Evolutionary conservation across 2,329 filamentous ascomycete genomes (phyloP), one percentile per base, ranked within the genome.

Genomic region (Amesomyces nigricolor): DNA sequence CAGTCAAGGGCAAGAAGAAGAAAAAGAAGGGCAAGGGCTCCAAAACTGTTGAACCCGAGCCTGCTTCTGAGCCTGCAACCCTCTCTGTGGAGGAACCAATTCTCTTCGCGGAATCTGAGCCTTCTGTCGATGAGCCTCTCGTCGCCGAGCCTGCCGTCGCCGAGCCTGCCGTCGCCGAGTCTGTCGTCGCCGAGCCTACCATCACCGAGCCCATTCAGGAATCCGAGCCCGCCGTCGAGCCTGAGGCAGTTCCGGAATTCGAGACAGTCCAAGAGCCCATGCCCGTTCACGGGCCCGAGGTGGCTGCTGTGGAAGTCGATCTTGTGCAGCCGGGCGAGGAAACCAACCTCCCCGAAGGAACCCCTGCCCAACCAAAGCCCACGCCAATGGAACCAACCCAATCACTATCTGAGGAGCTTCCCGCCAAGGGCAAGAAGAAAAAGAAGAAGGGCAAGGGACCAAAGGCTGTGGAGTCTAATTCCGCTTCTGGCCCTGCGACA

Each of bases 381-480:
- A 35, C 9, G 11, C 32, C 32, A 3, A 2, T 10, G 6, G 9
- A 6, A 35, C 7, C 32, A 35, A 13, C 11, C 4, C 14, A 52
- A 13, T 64, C 65, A 44, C 62, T 49, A 32, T n/a, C 61, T 22
- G 71, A 71, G 55, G 57, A 58, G 37, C 32, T 35, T 1, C 32
- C 32, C 32, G 32, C 11, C 11, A 55, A 55, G 39, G 32, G 45
- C 14, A 35, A 35, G 32, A 71, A 72, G 48, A 60, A 57, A 53
- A 71, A 66, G 42, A 74, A 71, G 63, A 74, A 70, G 56, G 62
- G 65, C 5, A 68, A 68, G 55, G 66, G 63, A 9, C 40, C 56
- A 4, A 59, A 59, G 51, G 48, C 58, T 53, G 47, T 59, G 32
- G 53, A 59, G 29, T 19, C 14, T 13, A 11, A 44, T 3, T 19